These are phyloP conservation scores for Zea mays DNA, from an alignment of 176 grass and related monocot genomes.

Conservation along the genomic window DNA sequence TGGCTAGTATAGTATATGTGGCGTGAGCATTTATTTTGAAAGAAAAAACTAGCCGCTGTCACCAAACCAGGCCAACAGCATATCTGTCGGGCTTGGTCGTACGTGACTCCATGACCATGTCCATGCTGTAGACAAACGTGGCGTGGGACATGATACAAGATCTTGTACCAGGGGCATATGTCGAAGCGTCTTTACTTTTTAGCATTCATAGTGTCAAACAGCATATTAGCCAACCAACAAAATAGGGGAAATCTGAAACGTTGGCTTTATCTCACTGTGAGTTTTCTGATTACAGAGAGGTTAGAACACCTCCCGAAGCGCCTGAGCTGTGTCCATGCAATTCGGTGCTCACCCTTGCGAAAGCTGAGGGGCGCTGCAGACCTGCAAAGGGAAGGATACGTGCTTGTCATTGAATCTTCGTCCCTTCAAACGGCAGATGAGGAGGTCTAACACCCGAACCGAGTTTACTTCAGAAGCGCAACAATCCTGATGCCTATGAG, in stretches of 20 bases:
- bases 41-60: too few relatives aligned
- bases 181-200: constrained; percentile 8
- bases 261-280: background rate
- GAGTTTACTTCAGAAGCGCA: background rate
- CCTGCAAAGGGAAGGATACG: constrained; percentile 26
- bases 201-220: constrained; percentile 28
- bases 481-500: constrained; percentile 18
- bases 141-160: too few relatives aligned
- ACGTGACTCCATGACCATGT: too few relatives aligned
- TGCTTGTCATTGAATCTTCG: background rate
- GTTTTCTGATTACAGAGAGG: constrained; percentile 37
- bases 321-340: background rate
- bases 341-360: background rate
- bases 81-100: too few relatives aligned
- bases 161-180: background rate
- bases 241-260: background rate
- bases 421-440: constrained; percentile 2
- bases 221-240: constrained; percentile 24
- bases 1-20: too few relatives aligned
- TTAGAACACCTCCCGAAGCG: background rate
- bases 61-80: too few relatives aligned
- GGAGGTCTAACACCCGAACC: background rate
- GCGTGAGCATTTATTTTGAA: too few relatives aligned
- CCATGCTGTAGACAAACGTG: too few relatives aligned
- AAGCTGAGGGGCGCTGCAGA: background rate